Evolutionary conservation across 768 basidiomycete species (phyloP).

Genomic region (Pleurotus citrinopileatus): DNA sequence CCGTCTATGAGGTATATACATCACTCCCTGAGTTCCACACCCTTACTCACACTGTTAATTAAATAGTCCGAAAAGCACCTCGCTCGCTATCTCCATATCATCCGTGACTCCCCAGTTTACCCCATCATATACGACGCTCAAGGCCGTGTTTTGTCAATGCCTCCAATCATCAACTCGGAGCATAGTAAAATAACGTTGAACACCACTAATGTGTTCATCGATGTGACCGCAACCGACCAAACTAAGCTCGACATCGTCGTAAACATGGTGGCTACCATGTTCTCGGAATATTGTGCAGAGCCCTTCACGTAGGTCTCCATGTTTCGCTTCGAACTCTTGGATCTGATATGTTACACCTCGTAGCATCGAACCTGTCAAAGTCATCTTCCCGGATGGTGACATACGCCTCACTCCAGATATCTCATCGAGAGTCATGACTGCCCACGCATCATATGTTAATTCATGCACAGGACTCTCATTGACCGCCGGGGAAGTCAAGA

Average conservation of each 20-base stretch:
- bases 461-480: slow-evolving; percentile 89
- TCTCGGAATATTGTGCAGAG: slow-evolving; percentile 91
- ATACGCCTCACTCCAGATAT: slow-evolving; percentile 79
- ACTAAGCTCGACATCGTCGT: slow-evolving; percentile 96
- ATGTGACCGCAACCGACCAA: slow-evolving; percentile 94
- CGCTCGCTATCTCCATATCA: slow-evolving; percentile 84
- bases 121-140: slow-evolving; percentile 94
- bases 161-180: slow-evolving; percentile 97
- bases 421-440: slow-evolving; percentile 63
- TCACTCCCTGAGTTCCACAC: background rate
- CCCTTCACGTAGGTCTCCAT: slow-evolving; percentile 77
- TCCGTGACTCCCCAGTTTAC: slow-evolving; percentile 93
- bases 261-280: slow-evolving; percentile 96
- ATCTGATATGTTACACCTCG: slow-evolving; percentile 9
- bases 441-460: slow-evolving; percentile 91
- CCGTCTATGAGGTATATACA: slow-evolving; percentile 77
- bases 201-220: slow-evolving; percentile 93
- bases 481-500: slow-evolving; percentile 58
- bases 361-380: slow-evolving; percentile 92
- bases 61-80: slow-evolving; percentile 88
- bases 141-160: slow-evolving; percentile 91
- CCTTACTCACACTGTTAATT: background rate
- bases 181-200: slow-evolving; percentile 96
- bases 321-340: background rate
- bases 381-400: slow-evolving; percentile 77